Base-by-base conservation (phyloP, 345 rosid genomes). In the Eucalyptus polybractea region DNA sequence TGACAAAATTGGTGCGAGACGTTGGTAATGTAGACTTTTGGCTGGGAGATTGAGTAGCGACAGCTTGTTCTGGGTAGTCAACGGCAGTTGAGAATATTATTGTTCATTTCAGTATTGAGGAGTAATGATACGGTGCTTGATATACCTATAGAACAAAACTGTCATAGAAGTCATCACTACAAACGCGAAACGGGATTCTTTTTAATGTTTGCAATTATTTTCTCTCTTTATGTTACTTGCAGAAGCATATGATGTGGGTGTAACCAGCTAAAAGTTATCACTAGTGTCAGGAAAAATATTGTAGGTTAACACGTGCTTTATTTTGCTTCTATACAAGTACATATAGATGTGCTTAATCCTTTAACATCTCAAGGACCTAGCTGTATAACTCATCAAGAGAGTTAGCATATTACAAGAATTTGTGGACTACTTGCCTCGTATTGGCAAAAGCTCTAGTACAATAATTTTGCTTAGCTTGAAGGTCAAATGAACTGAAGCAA, bases 401-500 rank as follows among this genome's bases (percentile, higher is more conserved):
- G 42, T 31, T 31, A 67, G 42, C 80, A 67, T 67, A 67, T 15
- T 10, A 15, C 42, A 67, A 33, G 42, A 67, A 31, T 31, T 67
- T 67, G 22, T 16, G 80, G 80, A 15, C 80, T 33, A 8, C 80
- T 67, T 67, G 80, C 80, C 42, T 31, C 9, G 58, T 29, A 7
- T 21, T 29, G 87, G 50, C 40, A 86, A n/a, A 27, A 86, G 54
- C 40, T 51, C 87, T 51, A 49, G 50, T 29, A 13, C 51, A 49
- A 27, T n/a, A 86, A 86, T 51, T 90, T 88, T 49, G 56, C 87
- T 50, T 89, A 96, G 98, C 60, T 91, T 69, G 98, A 97, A 89
- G 94, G 91, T 83, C 94, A 91, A 67, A 69, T 94, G 88, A 92
- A 62, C 69, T 91, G 89, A 92, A 93, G 94, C 94, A 93, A 92